Evolutionary conservation across 2,329 filamentous ascomycete species (phyloP), one percentile per base, ranked within the genome.

Genomic region (Paracamarosporium sp.): DNA sequence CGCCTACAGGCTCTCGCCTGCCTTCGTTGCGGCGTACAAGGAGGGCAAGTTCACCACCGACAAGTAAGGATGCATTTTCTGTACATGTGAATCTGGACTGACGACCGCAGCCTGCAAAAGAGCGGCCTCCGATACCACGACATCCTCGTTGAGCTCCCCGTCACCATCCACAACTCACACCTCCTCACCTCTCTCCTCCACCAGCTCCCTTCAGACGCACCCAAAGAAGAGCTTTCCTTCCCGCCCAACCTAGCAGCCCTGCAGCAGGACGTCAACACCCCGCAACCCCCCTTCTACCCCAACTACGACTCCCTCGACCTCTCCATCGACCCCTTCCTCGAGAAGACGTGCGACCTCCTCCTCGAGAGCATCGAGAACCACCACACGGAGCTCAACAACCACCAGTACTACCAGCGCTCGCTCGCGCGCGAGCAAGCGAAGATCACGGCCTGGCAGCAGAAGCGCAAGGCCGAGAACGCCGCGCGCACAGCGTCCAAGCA

Each of bases 321-420:
- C 62, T 92, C 90, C 65, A 96, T 98, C 79, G 95, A 99, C 77
- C 95, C 95, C 30, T 97, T 96, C 85, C 88, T 99, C 46, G 94
- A 98, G 85, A 97, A 97, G 87, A 97, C 94, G 51, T 97, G 93
- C 81, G 94, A 99, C 76, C 87, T 97, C 67, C 87, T 99, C 56
- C 88, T 98, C 62, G 95, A 99, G 75, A 93, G 90, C 83, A 97
- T 99, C 77, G 95, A 99, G 84, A 90, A 90, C 55, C 95, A 99
- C 84, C 95, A 98, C 82, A 97, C 93, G 59, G 95, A 99, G 81
- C 90, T 96, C 77, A 98, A 98, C 88, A 99, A 99, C 86, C 95
- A 96, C 83, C 93, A 97, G 80, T 92, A 90, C 86, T 97, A 97
- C 84, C 93, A 97, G 82, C 88, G 95, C 72, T 93, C 96, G 74